Evolutionary conservation across 805 yeast genomes (phyloP), one percentile per base, ranked within the genome.

Genomic region (Sugiyamaella qingdaonensis): DNA sequence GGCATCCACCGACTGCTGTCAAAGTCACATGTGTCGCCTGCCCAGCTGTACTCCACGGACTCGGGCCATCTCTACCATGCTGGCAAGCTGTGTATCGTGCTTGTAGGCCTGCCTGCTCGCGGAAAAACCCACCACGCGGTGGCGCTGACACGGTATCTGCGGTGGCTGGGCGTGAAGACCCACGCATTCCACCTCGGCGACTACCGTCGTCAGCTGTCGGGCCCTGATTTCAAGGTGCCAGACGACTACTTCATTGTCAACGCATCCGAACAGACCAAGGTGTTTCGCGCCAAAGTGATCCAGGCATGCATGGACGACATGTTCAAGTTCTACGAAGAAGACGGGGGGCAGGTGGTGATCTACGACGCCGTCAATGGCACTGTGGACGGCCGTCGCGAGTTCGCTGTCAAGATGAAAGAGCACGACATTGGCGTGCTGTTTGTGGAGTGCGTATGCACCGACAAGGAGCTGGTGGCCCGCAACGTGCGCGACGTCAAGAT

Each of bases 151-250:
- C 79, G 99, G 54, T 94, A 91, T 68, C 75, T 95, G 60, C 79
- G 97, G 62, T 94, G 99, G 99, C 74, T 94, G 44, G 99, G 99
- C 4, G 98, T 94, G 18, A 85, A 87, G 64, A 85, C 97, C 1
- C 91, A 89, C 62, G 82, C 89, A 29, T 92, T 88, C 72, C 98
- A 92, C 69, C 79, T 91, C 56, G 94, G 97, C 21, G 95, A 94
- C 67, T 92, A 91, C 65, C 79, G 97, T 62, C 78, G 97, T 57
- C 53, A 55, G 44, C 57, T 62, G 21, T 43, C 56, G 14, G 54
- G 49, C 16, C 54, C 61, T 7, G 75, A 78, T 13, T 77, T 74
- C 50, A 76, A 76, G 52, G 79, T 83, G 18, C 83, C 88, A n/a
- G 78, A 76, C 45, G 92, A 86, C 58, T 84, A 86, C 65, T 85